Evolutionary conservation across 768 basidiomycete genomes (phyloP), one percentile per base, ranked within the genome.

Genomic region (Suillus subluteus): DNA sequence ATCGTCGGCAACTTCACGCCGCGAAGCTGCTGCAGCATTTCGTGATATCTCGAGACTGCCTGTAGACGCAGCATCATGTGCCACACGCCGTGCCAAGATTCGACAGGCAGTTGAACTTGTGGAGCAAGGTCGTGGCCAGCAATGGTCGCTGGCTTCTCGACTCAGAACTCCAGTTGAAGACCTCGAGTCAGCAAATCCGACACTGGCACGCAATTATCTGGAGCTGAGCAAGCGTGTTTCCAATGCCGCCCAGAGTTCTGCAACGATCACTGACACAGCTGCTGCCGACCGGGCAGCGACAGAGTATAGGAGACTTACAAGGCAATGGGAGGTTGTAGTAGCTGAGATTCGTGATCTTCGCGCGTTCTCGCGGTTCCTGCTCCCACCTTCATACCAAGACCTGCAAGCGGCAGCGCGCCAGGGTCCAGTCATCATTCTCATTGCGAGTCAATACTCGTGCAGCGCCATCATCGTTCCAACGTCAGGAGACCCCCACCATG

Each of bases 141-240:
- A 75, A 2, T 78, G 76, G 76, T 69, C 68, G 23, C 74, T 77
- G 58, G 44, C 75, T 1, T 62, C 70, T 26, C 68, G 73, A 16
- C 70, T 75, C 11, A 70, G 68, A 2, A 70, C 72, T 18, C 70
- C 76, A 11, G 18, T 55, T 6, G 54, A 55, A 30, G 50, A 52
- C 15, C 50, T 52, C 6, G 15, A 30, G 15, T 52, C 50, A 16
- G 26, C 1, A 30, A 26, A 52, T 8, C 50, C 50, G 8, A 26
- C 13, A 26, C 26, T 52, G 1, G 50, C 50, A 2, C 15, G 8
- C 15, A 16, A 30, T 8, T 52, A 16, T 52, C 4, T 30, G 6
- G 50, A 52, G 50, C 26, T 52, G 26, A 52, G 50, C 50, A 52
- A 52, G 0, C 50, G 2, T 13, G 6, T 52, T 16, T 52, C 50